Evolutionary conservation across 352 stramenopile genomes (phyloP).

Genomic region (Globisporangium spiculum): DNA sequence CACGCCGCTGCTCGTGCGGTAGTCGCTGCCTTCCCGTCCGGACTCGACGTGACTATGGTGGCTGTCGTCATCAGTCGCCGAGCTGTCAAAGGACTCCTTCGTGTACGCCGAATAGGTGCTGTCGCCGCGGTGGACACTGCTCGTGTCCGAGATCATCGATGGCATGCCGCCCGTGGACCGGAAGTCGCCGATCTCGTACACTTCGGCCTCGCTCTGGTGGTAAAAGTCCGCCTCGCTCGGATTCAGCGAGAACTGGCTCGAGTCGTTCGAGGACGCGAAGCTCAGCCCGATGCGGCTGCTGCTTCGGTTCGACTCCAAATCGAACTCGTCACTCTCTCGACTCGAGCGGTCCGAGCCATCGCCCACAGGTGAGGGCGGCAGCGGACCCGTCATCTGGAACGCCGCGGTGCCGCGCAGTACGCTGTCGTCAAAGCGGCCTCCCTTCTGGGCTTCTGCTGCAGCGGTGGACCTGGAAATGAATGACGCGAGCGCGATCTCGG

Average conservation of each 20-base stretch:
- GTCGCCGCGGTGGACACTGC: conserved; percentile 25
- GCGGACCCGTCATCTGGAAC: conserved; percentile 14
- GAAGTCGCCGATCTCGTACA: conserved; percentile 21
- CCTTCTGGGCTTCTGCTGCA: conserved; percentile 13
- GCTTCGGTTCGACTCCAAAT: conserved; percentile 13
- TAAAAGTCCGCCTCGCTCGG: conserved; percentile 11
- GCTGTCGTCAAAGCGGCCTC: conserved; percentile 16
- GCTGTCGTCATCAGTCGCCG: neutral
- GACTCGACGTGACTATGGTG: conserved; percentile 3
- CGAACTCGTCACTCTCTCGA: conserved; percentile 4
- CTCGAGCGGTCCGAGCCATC: conserved; percentile 2
- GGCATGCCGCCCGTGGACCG: conserved; percentile 21
- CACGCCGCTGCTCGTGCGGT: conserved; percentile 25
- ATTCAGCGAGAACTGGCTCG: conserved; percentile 6
- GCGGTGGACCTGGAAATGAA: conserved; percentile 9
- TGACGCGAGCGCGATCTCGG: conserved; percentile 33
- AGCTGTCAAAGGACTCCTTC: conserved; percentile 25
- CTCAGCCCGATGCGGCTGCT: conserved; percentile 11
- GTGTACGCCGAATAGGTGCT: conserved; percentile 39
- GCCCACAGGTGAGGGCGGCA: conserved; percentile 11
- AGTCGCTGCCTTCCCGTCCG: conserved; percentile 6
- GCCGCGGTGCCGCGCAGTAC: conserved; percentile 13
- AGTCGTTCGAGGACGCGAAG: conserved; percentile 11
- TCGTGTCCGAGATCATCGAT: conserved; percentile 10
- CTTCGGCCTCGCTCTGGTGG: neutral